Conservation (phyloP, 179 eudicot genomes). For the Silene noctiflora region DNA sequence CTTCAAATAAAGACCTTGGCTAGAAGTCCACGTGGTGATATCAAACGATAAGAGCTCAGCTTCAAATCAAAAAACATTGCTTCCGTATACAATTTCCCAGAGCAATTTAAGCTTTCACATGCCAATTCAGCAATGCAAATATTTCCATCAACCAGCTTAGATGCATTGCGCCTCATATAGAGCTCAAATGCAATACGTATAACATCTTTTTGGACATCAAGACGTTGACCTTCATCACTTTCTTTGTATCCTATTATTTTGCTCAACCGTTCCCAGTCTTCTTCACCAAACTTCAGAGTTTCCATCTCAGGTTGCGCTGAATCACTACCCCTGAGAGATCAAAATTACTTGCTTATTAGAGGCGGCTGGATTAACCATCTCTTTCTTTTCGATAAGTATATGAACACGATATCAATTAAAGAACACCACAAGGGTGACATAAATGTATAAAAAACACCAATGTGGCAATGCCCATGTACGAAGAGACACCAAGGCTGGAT, state of each 20-base stretch:
- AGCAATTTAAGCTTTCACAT: constrained; percentile 76
- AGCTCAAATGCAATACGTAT: constrained; percentile 70
- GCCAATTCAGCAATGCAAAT: constrained; percentile 85
- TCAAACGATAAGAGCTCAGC: constrained; percentile 85
- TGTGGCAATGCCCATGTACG: neutral
- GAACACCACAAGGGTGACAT: neutral
- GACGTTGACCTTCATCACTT: constrained; percentile 54
- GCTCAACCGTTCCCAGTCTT: constrained; percentile 87
- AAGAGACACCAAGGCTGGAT: neutral
- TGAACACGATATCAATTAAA: neutral
- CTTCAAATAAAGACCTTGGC: constrained; percentile 59
- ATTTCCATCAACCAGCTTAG: constrained; percentile 64
- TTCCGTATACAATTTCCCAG: constrained; percentile 70
- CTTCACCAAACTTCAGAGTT: constrained; percentile 57
- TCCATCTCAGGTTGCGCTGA: constrained; percentile 60
- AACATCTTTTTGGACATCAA: constrained; percentile 48
- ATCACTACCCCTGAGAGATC: constrained; percentile 55
- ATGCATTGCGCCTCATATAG: constrained; percentile 94
- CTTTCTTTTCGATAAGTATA: neutral
- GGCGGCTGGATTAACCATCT: neutral
- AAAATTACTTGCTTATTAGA: constrained; percentile 7
- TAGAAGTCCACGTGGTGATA: constrained; percentile 87
- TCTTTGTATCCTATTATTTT: constrained; percentile 89
- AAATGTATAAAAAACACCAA: neutral
- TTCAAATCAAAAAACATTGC: constrained; percentile 81